Percentiles rank a stretch among this genome's conserved stretches.
phyloP scores from a whole-genome alignment of 352 stramenopile species.

The Globisporangium recalcitrans region DNA sequence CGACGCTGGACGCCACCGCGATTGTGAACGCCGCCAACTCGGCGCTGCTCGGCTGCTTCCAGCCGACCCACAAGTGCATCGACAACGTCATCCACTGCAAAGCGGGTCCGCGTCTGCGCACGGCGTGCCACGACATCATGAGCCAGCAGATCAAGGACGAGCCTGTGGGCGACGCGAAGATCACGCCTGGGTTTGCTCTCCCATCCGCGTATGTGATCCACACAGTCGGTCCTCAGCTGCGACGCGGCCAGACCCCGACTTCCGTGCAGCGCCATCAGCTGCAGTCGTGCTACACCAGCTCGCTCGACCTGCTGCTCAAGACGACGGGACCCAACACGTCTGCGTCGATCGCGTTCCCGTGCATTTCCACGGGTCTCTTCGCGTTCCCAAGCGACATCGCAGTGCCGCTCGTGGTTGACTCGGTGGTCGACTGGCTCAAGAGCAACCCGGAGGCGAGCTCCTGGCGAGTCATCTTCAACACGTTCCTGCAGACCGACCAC shows the following conservation, averaged over 20 bases:
- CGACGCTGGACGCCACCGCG: slow-evolving; percentile 43
- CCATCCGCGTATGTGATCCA: slow-evolving; percentile 53
- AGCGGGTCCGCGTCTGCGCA: slow-evolving; percentile 47
- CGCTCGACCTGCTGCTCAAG: slow-evolving; percentile 40
- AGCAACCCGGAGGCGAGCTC: slow-evolving; percentile 23
- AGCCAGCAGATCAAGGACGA: slow-evolving; percentile 31
- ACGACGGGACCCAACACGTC: slow-evolving; percentile 11
- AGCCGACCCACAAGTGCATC: slow-evolving; percentile 63
- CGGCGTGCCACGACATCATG: slow-evolving; percentile 50
- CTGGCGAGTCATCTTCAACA: slow-evolving; percentile 72
- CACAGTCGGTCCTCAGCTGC: slow-evolving; percentile 54
- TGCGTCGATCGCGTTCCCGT: slow-evolving; percentile 43
- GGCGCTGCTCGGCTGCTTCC: slow-evolving; percentile 61
- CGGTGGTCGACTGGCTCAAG: slow-evolving; percentile 49
- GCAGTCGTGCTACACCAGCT: slow-evolving; percentile 45
- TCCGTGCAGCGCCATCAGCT: slow-evolving; percentile 26
- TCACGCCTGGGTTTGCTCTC: slow-evolving; percentile 50
- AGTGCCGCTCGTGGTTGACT: slow-evolving; percentile 35
- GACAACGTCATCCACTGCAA: slow-evolving; percentile 73
- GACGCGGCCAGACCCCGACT: slow-evolving; percentile 21
- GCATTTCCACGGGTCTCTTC: slow-evolving; percentile 67
- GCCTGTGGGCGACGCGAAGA: slow-evolving; percentile 38
- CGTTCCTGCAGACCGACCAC: slow-evolving; percentile 52
- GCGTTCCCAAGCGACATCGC: slow-evolving; percentile 55
- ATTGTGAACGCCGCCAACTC: slow-evolving; percentile 73